Conservation (phyloP, 768 basidiomycete species). For the Agrocybe pediades region DNA sequence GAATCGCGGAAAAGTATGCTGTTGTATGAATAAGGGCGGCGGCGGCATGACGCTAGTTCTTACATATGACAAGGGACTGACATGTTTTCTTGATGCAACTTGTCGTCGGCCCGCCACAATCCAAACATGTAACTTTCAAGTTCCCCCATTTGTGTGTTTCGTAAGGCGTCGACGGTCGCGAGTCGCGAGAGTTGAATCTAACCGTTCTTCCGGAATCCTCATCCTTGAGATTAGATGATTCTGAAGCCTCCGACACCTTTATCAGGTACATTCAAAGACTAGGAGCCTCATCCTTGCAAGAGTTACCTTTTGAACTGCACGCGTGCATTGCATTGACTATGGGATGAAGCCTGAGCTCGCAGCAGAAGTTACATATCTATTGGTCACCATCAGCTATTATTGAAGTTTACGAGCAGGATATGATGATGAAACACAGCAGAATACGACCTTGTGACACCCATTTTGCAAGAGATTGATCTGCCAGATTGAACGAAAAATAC, state of each 20-base stretch:
- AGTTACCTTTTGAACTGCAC: too few species aligned
- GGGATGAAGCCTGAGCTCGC: background rate
- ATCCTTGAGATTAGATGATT: too few species aligned
- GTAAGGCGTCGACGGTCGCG: background rate
- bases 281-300: background rate
- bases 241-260: too few species aligned
- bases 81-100: background rate
- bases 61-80: background rate
- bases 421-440: background rate
- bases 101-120: background rate
- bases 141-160: background rate
- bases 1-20: background rate
- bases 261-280: too few species aligned
- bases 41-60: background rate
- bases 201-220: too few species aligned
- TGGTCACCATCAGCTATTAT: background rate
- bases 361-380: background rate
- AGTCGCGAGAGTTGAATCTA: too few species aligned
- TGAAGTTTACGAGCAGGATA: background rate
- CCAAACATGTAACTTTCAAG: background rate
- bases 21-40: too few species aligned
- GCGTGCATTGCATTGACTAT: too few species aligned
- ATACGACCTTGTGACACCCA: too few species aligned
- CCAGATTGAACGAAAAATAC: too few species aligned
- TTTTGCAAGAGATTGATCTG: too few species aligned